A percentile compares a stretch with the other conserved stretches of the same genome.
phyloP scores from a whole-genome alignment of 257 asterid genomes.

The Coffea eugenioides region DNA sequence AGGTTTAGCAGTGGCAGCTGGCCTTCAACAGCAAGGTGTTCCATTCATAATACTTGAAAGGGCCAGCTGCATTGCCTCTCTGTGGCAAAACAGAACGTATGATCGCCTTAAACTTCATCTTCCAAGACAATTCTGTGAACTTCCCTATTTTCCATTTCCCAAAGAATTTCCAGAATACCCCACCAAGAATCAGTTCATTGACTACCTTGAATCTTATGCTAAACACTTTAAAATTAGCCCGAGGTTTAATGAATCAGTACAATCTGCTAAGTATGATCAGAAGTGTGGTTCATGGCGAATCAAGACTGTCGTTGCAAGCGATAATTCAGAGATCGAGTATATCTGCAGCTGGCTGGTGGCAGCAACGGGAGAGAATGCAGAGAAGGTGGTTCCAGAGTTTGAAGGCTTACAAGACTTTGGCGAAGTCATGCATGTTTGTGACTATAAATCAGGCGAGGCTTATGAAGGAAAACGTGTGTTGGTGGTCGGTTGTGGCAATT shows the following conservation, averaged over 20 bases:
- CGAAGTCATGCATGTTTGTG: conserved; percentile 69
- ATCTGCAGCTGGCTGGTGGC: conserved; percentile 87
- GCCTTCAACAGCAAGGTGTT: conserved; percentile 69
- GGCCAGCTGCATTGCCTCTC: conserved; percentile 88
- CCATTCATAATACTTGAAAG: conserved; percentile 80
- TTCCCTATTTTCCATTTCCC: conserved; percentile 75
- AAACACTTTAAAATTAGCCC: conserved; percentile 53
- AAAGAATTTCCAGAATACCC: conserved; percentile 71
- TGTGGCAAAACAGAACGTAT: conserved; percentile 80
- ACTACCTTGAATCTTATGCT: conserved; percentile 68
- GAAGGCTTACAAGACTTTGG: conserved; percentile 64
- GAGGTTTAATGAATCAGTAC: conserved; percentile 62
- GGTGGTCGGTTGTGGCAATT: conserved; percentile 92
- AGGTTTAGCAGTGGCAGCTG: conserved; percentile 82
- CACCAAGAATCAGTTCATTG: conserved; percentile 60
- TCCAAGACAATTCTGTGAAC: conserved; percentile 75
- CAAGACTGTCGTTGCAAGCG: conserved; percentile 23
- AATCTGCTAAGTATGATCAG: conserved; percentile 59
- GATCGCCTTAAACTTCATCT: conserved; percentile 88
- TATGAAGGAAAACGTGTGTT: conserved; percentile 57
- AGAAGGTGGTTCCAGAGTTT: conserved; percentile 68
- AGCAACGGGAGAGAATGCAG: conserved; percentile 91
- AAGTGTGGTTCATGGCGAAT: conserved; percentile 78
- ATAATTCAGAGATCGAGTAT: conserved; percentile 44
- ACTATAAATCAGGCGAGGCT: conserved; percentile 69